A percentile compares a stretch with the other conserved stretches of the same genome.
phyloP scores from a whole-genome alignment of 768 basidiomycete genomes.

The Russula sp. region DNA sequence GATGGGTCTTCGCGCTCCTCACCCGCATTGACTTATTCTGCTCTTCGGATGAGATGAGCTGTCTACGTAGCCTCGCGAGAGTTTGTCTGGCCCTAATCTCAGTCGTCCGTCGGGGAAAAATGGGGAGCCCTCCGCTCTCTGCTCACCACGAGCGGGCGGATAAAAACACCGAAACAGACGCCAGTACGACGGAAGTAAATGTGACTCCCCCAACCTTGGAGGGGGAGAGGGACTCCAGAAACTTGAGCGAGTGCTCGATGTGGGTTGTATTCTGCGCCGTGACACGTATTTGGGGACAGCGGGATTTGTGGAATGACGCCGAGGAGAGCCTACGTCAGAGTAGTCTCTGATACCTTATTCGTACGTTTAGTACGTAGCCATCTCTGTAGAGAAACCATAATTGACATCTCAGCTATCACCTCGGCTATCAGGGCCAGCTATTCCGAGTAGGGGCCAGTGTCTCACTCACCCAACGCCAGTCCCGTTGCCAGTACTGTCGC shows the following conservation, averaged over 20 bases:
- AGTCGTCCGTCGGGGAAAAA: constrained; percentile 12
- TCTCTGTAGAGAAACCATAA: neutral
- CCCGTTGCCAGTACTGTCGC: no score
- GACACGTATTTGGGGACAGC: constrained; percentile 68
- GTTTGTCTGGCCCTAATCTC: constrained; percentile 44
- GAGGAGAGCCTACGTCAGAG: constrained; percentile 31
- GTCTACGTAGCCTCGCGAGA: constrained; percentile 69
- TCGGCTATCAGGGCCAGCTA: no score
- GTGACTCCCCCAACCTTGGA: neutral
- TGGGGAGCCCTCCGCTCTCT: neutral
- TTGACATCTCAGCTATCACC: neutral
- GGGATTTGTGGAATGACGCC: constrained; percentile 76
- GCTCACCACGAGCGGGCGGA: neutral
- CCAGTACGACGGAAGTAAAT: neutral
- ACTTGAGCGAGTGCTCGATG: constrained; percentile 44
- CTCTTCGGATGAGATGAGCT: constrained; percentile 69
- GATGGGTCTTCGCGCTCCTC: constrained; percentile 76
- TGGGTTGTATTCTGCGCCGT: constrained; percentile 71
- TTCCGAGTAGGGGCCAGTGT: no score
- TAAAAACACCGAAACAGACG: constrained; percentile 6
- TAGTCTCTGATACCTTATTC: neutral
- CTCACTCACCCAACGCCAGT: no score
- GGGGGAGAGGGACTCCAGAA: constrained; percentile 19
- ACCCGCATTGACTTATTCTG: constrained; percentile 62
- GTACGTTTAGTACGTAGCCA: neutral